Base-by-base conservation (phyloP, 2,329 filamentous ascomycete genomes). In the Diaporthe sp. region DNA sequence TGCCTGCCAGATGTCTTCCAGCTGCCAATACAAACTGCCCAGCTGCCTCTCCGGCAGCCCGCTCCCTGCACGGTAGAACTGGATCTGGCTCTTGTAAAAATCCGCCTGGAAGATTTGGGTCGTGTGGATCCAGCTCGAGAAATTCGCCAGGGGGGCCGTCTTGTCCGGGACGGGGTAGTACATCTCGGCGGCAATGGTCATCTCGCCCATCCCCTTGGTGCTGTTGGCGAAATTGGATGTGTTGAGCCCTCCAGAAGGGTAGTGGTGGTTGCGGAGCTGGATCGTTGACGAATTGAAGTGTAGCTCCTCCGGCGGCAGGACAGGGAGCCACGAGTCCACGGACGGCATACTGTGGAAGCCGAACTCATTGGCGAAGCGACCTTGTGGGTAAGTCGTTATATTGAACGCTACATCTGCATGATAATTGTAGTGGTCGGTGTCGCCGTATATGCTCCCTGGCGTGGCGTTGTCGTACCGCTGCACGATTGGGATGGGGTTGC, bases 91-190 rank as follows among this genome's bases (percentile, higher is more conserved):
- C 55, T 87, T 88, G 81, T 92, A 92, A 80, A 89, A 89, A 77
- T 92, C 90, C 3, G 91, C 90, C 80, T 93, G 91, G 84, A 92
- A 92, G 13, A 92, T 85, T 79, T 92, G 91, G 0, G 91, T 92
- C 0, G 90, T 87, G 75, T 89, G 88, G 75, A 88, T 90, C 91
- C 91, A 92, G 4, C 89, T 86, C 3, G 87, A 88, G 81, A 93
- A 92, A 78, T 92, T 92, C 20, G 88, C 89, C 0, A 89, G 76
- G 0, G 87, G 78, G 76, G 92, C 86, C 0, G 84, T 80, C 77
- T 91, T 90, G 78, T 88, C 82, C 0, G 91, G 90, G 1, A 85
- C 80, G 0, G 91, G 91, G 77, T 92, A 92, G 85, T 90, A 92
- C 47, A 81, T 78, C 78, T 90, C 80, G 0, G 89, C 89, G 0